Evolutionary conservation across 257 asterid genomes (phyloP), one percentile per base, ranked within the genome.

Genomic region (Ajuga chamaepitys): DNA sequence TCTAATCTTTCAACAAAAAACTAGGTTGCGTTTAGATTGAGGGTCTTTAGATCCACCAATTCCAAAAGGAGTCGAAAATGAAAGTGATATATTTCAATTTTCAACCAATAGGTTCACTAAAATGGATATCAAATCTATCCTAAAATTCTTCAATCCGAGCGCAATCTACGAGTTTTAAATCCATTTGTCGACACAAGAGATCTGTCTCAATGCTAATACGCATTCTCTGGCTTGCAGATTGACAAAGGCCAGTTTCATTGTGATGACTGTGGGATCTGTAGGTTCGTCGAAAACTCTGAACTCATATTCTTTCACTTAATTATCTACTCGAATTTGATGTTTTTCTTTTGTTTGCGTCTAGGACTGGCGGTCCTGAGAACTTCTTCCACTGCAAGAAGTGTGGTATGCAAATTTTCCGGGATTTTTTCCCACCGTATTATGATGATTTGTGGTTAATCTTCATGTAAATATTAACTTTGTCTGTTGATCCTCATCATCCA

Each of bases 241-340:
- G 95, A 77, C 60, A 94, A 90, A 80, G 89, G 86, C 20, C 95
- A 86, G 56, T 94, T 88, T 61, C 99, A 94, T 77, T 94, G 99
- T 54, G 87, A 94, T 54, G 97, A 88, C 74, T 94, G 99, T 74
- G 99, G 99, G 13, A 81, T 94, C 26, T 94, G 99, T 86, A 90
- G 99, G 99, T 85, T 59, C 14, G 89, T 68, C 11, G 48, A 34
- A 38, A 28, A 41, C 55, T 14, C 57, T 11, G 57, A 52, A 51
- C 28, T 32, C 38, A 26, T 45, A 6, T 16, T 11, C 6, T 48
- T 21, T 10, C 26, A 8, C 18, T 0, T 13, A 1, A 0, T 9
- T 44, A 11, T 30, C 4, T 51, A 41, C 42, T 30, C 26, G 14
- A 2, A 6, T 67, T 64, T 7, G 68, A 21, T 58, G 24, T 46